phyloP scores from a whole-genome alignment of 148 eudicot species.

The Camellia sinensis region DNA sequence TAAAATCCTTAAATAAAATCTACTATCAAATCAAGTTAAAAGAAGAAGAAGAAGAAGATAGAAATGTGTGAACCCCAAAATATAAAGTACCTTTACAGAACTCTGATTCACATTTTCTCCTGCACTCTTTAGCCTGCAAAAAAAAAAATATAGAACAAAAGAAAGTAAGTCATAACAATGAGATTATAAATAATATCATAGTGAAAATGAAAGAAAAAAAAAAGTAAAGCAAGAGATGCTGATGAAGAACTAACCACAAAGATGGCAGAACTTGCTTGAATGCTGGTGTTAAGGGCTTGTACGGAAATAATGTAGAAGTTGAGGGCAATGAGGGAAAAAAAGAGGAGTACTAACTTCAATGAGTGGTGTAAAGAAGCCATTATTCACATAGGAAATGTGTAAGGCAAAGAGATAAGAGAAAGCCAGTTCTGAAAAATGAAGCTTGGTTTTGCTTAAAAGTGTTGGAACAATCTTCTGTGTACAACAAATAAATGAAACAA shows the following conservation, averaged over 20 bases:
- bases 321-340: slow-evolving; percentile 9
- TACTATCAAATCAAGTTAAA: too few species aligned
- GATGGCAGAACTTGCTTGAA: slow-evolving; percentile 31
- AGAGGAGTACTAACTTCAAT: slow-evolving; percentile 20
- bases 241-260: slow-evolving; percentile 33
- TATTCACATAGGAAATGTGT: not conserved
- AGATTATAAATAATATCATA: not conserved
- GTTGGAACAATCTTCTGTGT: too few species aligned
- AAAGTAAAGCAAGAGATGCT: not conserved
- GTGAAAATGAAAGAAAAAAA: not conserved
- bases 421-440: not conserved
- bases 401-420: not conserved
- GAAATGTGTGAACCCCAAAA: not conserved
- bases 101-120: slow-evolving; percentile 58
- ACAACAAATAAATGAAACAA: too few species aligned
- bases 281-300: slow-evolving; percentile 48
- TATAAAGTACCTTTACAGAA: slow-evolving; percentile 41
- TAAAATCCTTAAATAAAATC: not conserved
- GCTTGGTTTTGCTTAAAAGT: not conserved
- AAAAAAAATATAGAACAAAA: not conserved
- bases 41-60: too few species aligned
- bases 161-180: not conserved
- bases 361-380: slow-evolving; percentile 21
- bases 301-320: slow-evolving; percentile 23
- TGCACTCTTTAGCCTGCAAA: slow-evolving; percentile 48